Base-by-base conservation (phyloP, 2,329 filamentous ascomycete species). In the Cordyceps fumosorosea region DNA sequence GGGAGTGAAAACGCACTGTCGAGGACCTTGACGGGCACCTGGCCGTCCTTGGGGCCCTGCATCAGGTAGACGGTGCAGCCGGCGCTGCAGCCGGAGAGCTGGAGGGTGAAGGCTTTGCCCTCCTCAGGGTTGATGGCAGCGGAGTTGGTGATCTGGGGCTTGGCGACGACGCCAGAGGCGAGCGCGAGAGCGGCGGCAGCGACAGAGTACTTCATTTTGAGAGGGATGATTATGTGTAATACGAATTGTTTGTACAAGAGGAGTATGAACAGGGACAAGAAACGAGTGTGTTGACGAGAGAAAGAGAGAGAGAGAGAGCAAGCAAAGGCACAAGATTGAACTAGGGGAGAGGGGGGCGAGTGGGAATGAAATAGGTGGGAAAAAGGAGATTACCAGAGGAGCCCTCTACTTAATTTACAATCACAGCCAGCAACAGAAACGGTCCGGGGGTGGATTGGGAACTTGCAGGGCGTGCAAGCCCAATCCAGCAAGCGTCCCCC, bases 131-230 rank as follows among this genome's bases (percentile, higher is more conserved):
- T 18, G 7, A 60, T 48, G 10, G 24, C 3, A 12, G 12, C 50
- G 11, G 22, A 34, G 58, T 60, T 60, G 40, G 29, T 45, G 50
- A 60, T 54, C 18, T 37, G 26, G 20, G 58, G 58, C 50, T 60
- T 60, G 58, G 58, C 58, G 58, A 54, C 50, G 50, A 60, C 58
- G 16, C 58, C 50, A 20, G 58, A n/a, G 40, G 58, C 58, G 16
- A 60, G 24, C 24, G 50, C 58, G 10, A 54, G 45, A 22, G 40
- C 50, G 24, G 58, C 50, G 58, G 58, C 50, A 37, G 58, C 58
- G 42, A 45, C 11, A 8, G 58, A 60, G 58, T 52, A 53, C 58
- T 60, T 60, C 58, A 60, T 60, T 16, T n/a, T 59, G 47, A 20
- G 7, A 29, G n/a, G 12, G 12, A 5, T 14, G 32, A 10, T 5